phyloP scores from a whole-genome alignment of 805 yeast species.

The Pichia gijzeniarum region DNA sequence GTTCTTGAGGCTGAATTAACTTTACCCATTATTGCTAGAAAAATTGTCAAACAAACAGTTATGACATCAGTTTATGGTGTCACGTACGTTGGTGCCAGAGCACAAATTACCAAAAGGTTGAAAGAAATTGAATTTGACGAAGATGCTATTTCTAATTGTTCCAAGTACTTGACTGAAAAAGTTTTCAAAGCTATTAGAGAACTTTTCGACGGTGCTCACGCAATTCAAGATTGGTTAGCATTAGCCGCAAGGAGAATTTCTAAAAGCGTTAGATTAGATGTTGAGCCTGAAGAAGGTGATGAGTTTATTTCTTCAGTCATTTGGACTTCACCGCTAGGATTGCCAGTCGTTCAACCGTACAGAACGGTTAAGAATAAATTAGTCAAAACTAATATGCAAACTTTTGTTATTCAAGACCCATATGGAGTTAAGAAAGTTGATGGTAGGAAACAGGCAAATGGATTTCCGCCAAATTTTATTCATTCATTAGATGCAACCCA shows the following conservation, averaged over 20 bases:
- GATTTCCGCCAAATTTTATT: conserved; percentile 92
- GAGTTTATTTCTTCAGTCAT: conserved; percentile 80
- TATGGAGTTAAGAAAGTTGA: conserved; percentile 75
- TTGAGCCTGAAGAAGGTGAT: conserved; percentile 47
- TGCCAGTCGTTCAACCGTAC: conserved; percentile 97
- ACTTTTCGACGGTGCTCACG: conserved; percentile 85
- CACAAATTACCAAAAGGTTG: conserved; percentile 78
- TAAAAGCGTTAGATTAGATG: conserved; percentile 66
- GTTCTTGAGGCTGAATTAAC: conserved; percentile 48
- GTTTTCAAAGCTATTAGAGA: conserved; percentile 83
- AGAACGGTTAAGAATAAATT: conserved; percentile 59
- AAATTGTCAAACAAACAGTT: conserved; percentile 92
- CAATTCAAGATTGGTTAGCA: conserved; percentile 94
- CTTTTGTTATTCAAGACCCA: conserved; percentile 86
- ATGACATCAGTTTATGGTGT: conserved; percentile 99
- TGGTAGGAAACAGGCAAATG: conserved; percentile 82
- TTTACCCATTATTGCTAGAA: conserved; percentile 64
- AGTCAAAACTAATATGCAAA: conserved; percentile 78
- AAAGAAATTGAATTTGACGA: conserved; percentile 45
- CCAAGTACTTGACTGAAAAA: conserved; percentile 64
- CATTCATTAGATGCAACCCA: conserved; percentile 97
- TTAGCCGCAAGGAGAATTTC: conserved; percentile 77
- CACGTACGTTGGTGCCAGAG: conserved; percentile 86
- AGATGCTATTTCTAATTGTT: conserved; percentile 30
- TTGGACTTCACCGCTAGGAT: conserved; percentile 95